Conservation (phyloP, 371 early-diverging fungal species). For the Choanephora cucurbitarum region DNA sequence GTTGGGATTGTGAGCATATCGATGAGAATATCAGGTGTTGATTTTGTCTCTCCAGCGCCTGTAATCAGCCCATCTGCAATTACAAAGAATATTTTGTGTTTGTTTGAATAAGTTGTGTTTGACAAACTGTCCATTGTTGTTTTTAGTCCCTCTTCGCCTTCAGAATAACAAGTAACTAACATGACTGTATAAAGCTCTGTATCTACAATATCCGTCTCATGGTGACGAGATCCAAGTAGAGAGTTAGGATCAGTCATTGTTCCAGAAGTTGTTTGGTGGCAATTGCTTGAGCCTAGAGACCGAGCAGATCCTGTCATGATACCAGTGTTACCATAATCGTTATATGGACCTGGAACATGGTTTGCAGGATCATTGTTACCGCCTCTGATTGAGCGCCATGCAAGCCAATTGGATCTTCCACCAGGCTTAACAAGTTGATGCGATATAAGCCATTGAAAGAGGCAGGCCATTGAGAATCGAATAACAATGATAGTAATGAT, state of each 20-base stretch:
- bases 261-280: slow-evolving; percentile 14
- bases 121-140: slow-evolving; percentile 87
- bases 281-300: slow-evolving; percentile 35
- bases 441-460: slow-evolving; percentile 62
- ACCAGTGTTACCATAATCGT: slow-evolving; percentile 43
- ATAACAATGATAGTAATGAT: slow-evolving; percentile 46
- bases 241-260: neutral
- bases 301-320: slow-evolving; percentile 18
- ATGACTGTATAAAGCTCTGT: slow-evolving; percentile 56
- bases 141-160: slow-evolving; percentile 74
- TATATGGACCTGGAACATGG: slow-evolving; percentile 48
- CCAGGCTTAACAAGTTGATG: slow-evolving; percentile 47
- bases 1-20: slow-evolving; percentile 64
- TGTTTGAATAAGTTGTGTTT: slow-evolving; percentile 62
- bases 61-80: slow-evolving; percentile 53
- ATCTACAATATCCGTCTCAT: slow-evolving; percentile 39
- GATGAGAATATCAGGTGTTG: slow-evolving; percentile 71
- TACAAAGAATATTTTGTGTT: slow-evolving; percentile 55
- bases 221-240: slow-evolving; percentile 13
- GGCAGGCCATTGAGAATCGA: slow-evolving; percentile 59
- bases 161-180: slow-evolving; percentile 78
- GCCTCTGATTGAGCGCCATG: slow-evolving; percentile 55
- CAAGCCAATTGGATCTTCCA: slow-evolving; percentile 48
- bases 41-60: slow-evolving; percentile 32
- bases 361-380: slow-evolving; percentile 55